These are phyloP conservation scores for Camelina hispida DNA, from an alignment of 345 rosid species.

Conservation along the genomic window DNA sequence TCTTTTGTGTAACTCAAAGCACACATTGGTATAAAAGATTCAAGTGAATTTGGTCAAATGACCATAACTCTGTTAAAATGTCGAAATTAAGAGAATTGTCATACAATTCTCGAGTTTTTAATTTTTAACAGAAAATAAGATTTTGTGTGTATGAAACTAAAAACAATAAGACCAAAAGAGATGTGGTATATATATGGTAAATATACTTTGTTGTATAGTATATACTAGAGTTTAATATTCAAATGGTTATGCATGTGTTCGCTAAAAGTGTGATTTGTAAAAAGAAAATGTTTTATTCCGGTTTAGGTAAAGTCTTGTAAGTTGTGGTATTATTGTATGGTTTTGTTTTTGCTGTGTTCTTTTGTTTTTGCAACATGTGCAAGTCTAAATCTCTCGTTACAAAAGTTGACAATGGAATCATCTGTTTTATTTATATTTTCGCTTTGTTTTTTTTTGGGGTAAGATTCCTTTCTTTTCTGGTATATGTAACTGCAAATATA, in stretches of 20 bases:
- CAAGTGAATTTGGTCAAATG: too few relatives aligned
- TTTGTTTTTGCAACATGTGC: slow-evolving; percentile 24
- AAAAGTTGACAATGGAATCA: slow-evolving; percentile 17
- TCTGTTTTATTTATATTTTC: not conserved
- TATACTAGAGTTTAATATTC: not conserved
- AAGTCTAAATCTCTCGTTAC: slow-evolving; percentile 32
- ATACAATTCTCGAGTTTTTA: too few relatives aligned
- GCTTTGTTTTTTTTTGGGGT: not conserved
- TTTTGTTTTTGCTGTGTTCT: not conserved
- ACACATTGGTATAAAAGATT: too few relatives aligned
- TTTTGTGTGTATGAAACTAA: too few relatives aligned
- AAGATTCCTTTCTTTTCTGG: slow-evolving; percentile 27
- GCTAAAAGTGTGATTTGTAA: not conserved
- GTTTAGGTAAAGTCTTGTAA: not conserved
- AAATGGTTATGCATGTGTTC: not conserved
- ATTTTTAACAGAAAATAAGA: too few relatives aligned
- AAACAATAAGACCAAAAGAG: too few relatives aligned
- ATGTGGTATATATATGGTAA: too few relatives aligned
- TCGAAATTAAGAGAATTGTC: too few relatives aligned
- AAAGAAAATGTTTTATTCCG: too few relatives aligned
- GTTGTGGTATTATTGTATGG: not conserved
- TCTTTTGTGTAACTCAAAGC: too few relatives aligned
- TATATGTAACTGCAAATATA: slow-evolving; percentile 32
- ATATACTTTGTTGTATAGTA: not conserved
- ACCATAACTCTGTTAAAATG: too few relatives aligned